Base-by-base conservation (phyloP, 768 basidiomycete species). In the Collybia nuda region DNA sequence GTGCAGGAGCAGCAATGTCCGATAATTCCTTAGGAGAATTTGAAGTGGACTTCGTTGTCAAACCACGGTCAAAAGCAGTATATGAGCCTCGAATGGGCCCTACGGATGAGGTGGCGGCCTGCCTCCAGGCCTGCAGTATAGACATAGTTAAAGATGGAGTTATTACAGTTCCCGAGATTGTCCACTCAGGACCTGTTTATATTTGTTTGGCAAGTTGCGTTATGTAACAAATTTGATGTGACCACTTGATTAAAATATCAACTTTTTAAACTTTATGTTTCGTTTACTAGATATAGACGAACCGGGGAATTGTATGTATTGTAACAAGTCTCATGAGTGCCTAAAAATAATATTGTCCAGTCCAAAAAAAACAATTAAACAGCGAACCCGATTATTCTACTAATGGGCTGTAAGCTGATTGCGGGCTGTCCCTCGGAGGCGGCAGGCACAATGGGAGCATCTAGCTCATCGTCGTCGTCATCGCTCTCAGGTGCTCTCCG, bases 401-500 rank as follows among this genome's bases (percentile, higher is more conserved):
- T 77, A 50, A 82, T 65, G 11, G 87, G 86, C 50, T 77, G 76
- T 40, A 86, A 54, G 60, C 64, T 82, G 41, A 88, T 76, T 3
- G 77, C 74, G 26, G 84, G 83, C 72, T 50, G 78, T 77, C 54
- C 72, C 36, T 56, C 62, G 19, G 66, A 60, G 22, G 56, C 67
- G 38, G 67, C 63, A 47, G 74, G 72, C 1, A 67, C 62, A 23
- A 69, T 68, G 37, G 76, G 69, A 4, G 70, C 73, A 52, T 78
- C 81, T 51, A 74, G 60, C 50, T 80, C 73, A 9, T 66, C 78
- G 47, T 81, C 83, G 47, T 79, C 78, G 46, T 76, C 79, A 40
- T 84, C 85, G 56, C 85, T 86, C 55, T 86, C 86, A 2, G 81
- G 78, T 19, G 73, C 67, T 47, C 75, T 62, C 21, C 79, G 67